Evolutionary conservation across 2,329 filamentous ascomycete genomes (phyloP).

Genomic region (Cadophora gregata): DNA sequence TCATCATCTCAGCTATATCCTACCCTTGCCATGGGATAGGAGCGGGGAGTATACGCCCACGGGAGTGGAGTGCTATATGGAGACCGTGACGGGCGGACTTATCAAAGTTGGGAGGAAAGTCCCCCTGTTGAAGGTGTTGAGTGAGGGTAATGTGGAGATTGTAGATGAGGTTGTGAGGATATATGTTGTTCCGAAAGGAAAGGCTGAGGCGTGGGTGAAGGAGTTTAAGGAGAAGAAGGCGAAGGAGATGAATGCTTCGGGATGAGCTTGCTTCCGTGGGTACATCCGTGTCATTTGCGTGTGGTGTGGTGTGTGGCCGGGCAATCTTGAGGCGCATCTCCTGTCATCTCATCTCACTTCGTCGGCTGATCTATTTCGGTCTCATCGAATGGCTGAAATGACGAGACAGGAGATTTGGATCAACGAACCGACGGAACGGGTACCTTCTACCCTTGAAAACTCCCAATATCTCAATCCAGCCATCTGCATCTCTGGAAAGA

Average conservation of each 20-base stretch:
- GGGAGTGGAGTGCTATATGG: conserved; percentile 85
- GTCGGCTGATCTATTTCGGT: neutral
- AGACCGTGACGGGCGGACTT: conserved; percentile 79
- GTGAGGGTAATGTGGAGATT: conserved; percentile 80
- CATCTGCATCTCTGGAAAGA: neutral
- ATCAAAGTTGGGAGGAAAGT: conserved; percentile 91
- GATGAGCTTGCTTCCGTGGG: neutral
- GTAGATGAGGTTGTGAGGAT: conserved; percentile 85
- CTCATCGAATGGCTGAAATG: neutral
- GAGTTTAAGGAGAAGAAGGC: conserved; percentile 82
- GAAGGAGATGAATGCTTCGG: conserved; percentile 47
- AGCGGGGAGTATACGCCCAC: conserved; percentile 67
- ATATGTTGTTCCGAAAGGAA: conserved; percentile 77
- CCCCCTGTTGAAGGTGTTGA: conserved; percentile 74
- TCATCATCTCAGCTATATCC: conserved; percentile 83
- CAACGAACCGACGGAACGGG: neutral
- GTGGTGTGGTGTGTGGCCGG: neutral
- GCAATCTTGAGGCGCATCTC: neutral
- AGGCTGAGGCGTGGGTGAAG: conserved; percentile 76
- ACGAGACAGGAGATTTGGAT: neutral
- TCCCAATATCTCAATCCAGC: neutral
- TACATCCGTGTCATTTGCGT: neutral
- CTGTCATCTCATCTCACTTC: neutral
- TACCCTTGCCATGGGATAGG: conserved; percentile 87
- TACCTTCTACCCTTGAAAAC: neutral